Base-by-base conservation (phyloP, 2,329 filamentous ascomycete genomes). In the Ophiostoma perfectum region DNA sequence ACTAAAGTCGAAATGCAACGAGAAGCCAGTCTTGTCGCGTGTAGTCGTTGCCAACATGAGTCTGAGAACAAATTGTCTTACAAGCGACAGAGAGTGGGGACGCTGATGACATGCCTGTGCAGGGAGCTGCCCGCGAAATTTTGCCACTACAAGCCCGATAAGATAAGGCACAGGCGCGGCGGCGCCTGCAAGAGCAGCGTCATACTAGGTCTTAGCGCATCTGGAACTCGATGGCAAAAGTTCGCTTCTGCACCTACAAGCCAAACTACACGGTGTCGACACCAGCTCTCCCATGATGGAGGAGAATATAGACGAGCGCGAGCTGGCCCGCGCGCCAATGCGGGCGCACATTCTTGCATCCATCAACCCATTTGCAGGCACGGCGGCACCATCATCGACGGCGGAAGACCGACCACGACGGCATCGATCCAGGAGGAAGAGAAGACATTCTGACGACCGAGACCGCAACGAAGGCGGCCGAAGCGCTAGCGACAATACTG, bases 331-430 rank as follows among this genome's bases (percentile, higher is more conserved):
- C 12, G 75, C 75, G 64, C 74, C 76, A n/a, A 73, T 75, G 64
- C 75, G 82, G 74, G 80, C 81, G n/a, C 81, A 80, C 62, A 82
- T 84, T 27, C 76, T 84, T 18, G 81, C 80, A 6, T 84, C 82
- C 6, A 81, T 82, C 72, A 82, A 83, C 70, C 79, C 76, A 5
- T 75, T 77, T 4, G 66, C 68, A 8, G 66, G 60, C 38, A 12
- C 63, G 63, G 44, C 38, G 18, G 27, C 55, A 41, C n/a, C 64
- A 39, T 64, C 42, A 52, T 60, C 36, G 52, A 36, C 27, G 36
- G 55, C 64, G 67, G 27, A 66, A 69, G 47, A 60, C 63, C 58
- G 64, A 12, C 8, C 63, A 55, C 64, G 64, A 49, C 36, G 64
- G 14, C 16, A 38, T 41, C 62, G 63, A 60, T 60, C 41, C 16